Evolutionary conservation across 768 basidiomycete genomes (phyloP).

Genomic region (Leccinum broughii): DNA sequence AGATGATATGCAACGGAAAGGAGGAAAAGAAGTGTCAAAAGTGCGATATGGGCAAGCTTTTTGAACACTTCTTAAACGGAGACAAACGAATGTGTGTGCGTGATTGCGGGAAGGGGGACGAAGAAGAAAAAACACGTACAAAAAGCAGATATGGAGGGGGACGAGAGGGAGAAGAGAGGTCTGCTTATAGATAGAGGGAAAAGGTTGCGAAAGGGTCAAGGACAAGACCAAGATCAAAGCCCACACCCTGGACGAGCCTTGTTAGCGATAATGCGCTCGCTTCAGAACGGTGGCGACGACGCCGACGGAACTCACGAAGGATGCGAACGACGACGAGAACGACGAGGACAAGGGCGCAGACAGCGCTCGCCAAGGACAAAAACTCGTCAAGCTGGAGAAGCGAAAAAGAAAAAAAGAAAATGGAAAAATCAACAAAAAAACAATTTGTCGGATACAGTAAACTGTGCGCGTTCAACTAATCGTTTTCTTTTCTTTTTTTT

Average conservation of each 20-base stretch:
- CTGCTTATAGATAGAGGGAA: slow-evolving; percentile 42
- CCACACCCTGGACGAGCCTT: slow-evolving; percentile 20
- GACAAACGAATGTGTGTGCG: slow-evolving; percentile 36
- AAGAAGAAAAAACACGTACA: slow-evolving; percentile 42
- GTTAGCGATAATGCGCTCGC: neutral
- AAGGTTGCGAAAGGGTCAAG: slow-evolving; percentile 35
- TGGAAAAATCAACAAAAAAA: slow-evolving; percentile 15
- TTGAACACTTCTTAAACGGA: slow-evolving; percentile 24
- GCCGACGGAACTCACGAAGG: neutral
- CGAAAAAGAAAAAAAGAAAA: slow-evolving; percentile 25
- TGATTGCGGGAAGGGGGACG: slow-evolving; percentile 16
- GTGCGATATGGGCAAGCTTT: slow-evolving; percentile 28
- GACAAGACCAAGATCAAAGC: slow-evolving; percentile 35
- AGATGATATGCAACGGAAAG: slow-evolving; percentile 30
- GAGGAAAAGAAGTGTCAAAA: slow-evolving; percentile 27
- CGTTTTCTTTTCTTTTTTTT: slow-evolving; percentile 12
- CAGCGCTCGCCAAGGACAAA: slow-evolving; percentile 24
- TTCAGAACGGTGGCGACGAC: neutral
- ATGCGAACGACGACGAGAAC: slow-evolving; percentile 19
- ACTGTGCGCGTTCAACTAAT: neutral
- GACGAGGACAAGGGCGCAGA: slow-evolving; percentile 11
- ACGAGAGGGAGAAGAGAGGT: slow-evolving; percentile 31
- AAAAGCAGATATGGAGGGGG: slow-evolving; percentile 33
- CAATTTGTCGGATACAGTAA: slow-evolving; percentile 16
- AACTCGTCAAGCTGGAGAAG: slow-evolving; percentile 24